Conservation (phyloP, 352 stramenopile genomes). For the Phytopythium boreale region DNA sequence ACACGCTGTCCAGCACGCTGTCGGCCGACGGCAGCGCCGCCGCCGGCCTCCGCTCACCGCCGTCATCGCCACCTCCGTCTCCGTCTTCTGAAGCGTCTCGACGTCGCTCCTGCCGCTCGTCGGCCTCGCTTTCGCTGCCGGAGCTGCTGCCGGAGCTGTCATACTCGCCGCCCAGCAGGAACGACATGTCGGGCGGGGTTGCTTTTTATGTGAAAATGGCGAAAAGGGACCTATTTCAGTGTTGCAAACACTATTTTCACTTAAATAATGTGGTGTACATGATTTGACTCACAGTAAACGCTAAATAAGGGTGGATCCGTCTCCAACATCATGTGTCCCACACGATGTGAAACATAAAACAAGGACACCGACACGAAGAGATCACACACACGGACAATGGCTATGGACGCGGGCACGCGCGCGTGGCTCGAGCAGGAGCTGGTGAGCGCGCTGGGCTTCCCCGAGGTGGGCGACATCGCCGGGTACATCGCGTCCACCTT, state of each 20-base stretch:
- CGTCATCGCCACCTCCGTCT: not conserved
- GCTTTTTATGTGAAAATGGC: not conserved
- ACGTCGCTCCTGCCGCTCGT: not conserved
- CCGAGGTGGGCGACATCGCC: constrained; percentile 70
- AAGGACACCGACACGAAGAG: not conserved
- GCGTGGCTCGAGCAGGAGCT: constrained; percentile 61
- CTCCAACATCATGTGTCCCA: not conserved
- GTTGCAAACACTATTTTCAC: not conserved
- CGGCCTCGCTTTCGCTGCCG: constrained; percentile 25
- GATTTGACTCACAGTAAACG: not conserved
- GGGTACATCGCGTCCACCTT: constrained; percentile 50
- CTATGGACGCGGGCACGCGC: constrained; percentile 26
- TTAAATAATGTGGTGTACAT: not conserved
- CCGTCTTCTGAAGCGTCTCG: not conserved
- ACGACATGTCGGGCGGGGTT: constrained; percentile 30
- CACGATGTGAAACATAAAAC: not conserved
- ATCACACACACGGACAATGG: constrained; percentile 7
- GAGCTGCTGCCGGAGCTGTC: constrained; percentile 25
- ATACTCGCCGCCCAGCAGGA: constrained; percentile 48
- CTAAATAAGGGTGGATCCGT: not conserved
- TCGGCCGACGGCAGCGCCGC: constrained; percentile 38
- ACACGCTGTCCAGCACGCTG: constrained; percentile 35
- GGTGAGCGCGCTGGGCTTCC: constrained; percentile 57
- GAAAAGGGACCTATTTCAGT: not conserved
- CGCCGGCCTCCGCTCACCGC: not conserved